phyloP scores from a whole-genome alignment of 179 eudicot species.

The Vitellaria paradoxa region DNA sequence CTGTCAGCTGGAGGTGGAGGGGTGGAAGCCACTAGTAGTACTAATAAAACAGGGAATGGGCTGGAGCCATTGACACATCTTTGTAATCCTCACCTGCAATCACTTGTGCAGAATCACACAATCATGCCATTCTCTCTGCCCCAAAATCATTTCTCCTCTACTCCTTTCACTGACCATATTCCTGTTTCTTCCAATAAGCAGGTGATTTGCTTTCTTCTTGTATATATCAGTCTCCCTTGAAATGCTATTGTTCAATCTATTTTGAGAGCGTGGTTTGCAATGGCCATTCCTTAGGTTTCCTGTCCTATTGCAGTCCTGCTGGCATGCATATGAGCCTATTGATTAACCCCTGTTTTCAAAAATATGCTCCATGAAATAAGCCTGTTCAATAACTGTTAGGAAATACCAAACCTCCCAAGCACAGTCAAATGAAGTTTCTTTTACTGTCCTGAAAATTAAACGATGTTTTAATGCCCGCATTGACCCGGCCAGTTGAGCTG shows the following conservation, averaged over 20 bases:
- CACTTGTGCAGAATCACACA: constrained; percentile 26
- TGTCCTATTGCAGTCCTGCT: not conserved
- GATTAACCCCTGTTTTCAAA: not conserved
- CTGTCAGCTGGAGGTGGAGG: constrained; percentile 36
- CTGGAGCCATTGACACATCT: constrained; percentile 22
- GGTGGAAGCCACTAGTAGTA: constrained; percentile 20
- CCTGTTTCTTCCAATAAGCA: constrained; percentile 36
- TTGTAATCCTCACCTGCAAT: constrained; percentile 28
- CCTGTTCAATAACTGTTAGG: too few species aligned
- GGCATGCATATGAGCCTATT: not conserved
- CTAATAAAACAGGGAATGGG: constrained; percentile 17
- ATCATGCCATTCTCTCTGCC: constrained; percentile 23
- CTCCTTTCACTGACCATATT: constrained; percentile 23
- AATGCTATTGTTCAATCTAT: constrained; percentile 1
- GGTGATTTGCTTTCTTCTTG: constrained; percentile 28
- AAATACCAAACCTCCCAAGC: too few species aligned
- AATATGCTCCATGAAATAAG: too few species aligned
- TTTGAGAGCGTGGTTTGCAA: not conserved
- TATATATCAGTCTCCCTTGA: not conserved
- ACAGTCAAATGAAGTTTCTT: not conserved
- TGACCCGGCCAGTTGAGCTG: too few species aligned
- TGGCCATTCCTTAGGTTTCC: not conserved
- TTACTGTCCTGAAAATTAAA: too few species aligned
- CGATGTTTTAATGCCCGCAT: too few species aligned
- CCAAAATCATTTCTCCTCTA: constrained; percentile 27